Conservation (phyloP, 768 basidiomycete species). For the Plicaturopsis crispa region DNA sequence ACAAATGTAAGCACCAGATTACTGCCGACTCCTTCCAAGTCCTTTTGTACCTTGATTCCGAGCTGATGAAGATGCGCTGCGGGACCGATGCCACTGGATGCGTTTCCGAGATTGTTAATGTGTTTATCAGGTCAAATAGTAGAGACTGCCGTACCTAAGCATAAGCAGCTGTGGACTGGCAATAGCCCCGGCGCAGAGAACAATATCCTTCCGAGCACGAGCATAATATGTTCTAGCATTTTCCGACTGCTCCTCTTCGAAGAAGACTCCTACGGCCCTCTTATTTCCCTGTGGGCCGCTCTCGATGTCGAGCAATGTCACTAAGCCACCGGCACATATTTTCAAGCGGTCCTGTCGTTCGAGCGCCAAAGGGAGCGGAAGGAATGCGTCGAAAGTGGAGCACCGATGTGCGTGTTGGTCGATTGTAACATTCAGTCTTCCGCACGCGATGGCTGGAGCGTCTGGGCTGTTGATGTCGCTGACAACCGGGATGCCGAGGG, state of each 20-base stretch:
- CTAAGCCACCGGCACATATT: conserved; percentile 10
- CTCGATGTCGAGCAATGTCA: conserved; percentile 3
- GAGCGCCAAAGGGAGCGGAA: conserved; percentile 5
- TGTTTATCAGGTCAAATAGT: no score
- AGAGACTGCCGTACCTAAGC: conserved; percentile 7
- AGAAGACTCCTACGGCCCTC: not conserved
- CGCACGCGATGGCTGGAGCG: conserved; percentile 4
- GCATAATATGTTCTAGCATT: no score
- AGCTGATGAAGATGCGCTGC: conserved; percentile 22
- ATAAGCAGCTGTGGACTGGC: conserved; percentile 18
- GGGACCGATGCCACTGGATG: conserved; percentile 41
- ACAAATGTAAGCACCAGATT: no score
- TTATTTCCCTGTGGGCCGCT: not conserved
- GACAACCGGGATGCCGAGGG: not conserved
- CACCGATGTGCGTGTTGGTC: conserved; percentile 6
- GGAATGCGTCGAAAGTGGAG: conserved; percentile 10
- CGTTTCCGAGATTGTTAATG: no score
- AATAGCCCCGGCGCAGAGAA: conserved; percentile 27
- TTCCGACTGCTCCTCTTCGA: no score
- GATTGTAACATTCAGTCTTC: conserved; percentile 4
- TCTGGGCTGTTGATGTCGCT: not conserved
- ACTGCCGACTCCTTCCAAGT: conserved; percentile 25
- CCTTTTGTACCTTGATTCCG: conserved; percentile 19
- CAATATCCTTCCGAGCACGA: conserved; percentile 44
- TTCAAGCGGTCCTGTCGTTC: conserved; percentile 6